Base-by-base conservation (phyloP, 768 basidiomycete species). In the Leucogyrophana mollusca region DNA sequence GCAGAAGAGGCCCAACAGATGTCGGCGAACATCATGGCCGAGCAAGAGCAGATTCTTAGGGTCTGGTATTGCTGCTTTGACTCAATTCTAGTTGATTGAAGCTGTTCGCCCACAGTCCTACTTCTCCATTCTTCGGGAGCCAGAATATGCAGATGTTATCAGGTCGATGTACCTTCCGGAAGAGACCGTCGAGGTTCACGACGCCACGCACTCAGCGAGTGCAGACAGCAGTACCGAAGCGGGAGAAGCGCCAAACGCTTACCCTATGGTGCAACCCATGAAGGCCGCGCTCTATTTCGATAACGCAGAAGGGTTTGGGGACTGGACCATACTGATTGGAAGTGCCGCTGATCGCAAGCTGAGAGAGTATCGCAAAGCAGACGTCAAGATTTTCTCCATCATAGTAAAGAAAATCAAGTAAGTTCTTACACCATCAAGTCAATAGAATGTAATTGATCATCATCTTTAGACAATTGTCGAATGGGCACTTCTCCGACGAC, bases 401-500 rank as follows among this genome's bases (percentile, higher is more conserved):
- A 73, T 81, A 21, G 55, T 84, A 32, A 87, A 84, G 64, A 88
- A 87, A 58, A 84, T 88, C 57, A 79, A 72, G 87, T 83, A 40
- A 21, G 73, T 56, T 25, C 30, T 43, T 42, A n/a, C 9, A 21
- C 14, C 10, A 3, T 37, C 25, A 22, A 32, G 14, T 46, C 5
- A 21, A 32, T 38, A 46, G 16, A 16, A 33, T 7, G 5, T 8
- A 18, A 25, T 40, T 21, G 33, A 47, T 30, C 4, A 2, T 27
- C 6, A n/a, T 8, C 24, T 18, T 23, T 36, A 87, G 86, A 56
- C 81, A 87, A 49, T 71, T 89, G 9, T 88, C 86, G 0, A 73
- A 76, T 3, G 86, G 85, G 0, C 76, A 80, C 46, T 87, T 88
- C 54, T 86, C 85, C 1, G 69, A 72, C 9, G 79, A 83, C 46